A percentile compares a stretch with the other conserved stretches of the same genome.
Evolutionary conservation across 192 early-diverging fungal genomes (phyloP).

Genomic region (Backusella psychrophila): DNA sequence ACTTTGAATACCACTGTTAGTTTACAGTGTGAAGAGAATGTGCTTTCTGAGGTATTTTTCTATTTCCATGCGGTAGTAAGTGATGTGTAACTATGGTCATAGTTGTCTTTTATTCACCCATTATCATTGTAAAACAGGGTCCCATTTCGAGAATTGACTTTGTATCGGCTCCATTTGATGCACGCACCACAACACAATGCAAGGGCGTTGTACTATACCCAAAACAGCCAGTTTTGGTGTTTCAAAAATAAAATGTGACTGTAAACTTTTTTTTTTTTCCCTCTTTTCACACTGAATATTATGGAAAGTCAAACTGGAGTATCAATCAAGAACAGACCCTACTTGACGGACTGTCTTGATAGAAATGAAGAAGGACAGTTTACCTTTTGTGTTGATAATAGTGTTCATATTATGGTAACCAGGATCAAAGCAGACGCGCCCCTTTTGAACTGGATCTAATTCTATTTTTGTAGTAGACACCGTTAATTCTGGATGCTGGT

Average conservation of each 20-base stretch:
- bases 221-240: background rate
- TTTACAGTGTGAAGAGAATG: background rate
- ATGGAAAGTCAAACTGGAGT: background rate
- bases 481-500: background rate
- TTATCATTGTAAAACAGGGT: background rate
- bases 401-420: conserved; percentile 11
- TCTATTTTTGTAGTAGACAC: conserved; percentile 1
- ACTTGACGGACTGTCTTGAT: background rate
- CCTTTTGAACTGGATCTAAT: background rate
- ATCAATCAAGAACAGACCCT: background rate
- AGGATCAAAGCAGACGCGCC: background rate
- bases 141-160: background rate
- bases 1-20: background rate
- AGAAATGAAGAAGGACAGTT: background rate
- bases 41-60: background rate
- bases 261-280: background rate
- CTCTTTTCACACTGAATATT: background rate
- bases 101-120: too few relatives aligned
- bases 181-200: background rate
- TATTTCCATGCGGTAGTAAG: background rate
- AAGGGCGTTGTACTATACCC: background rate
- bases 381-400: background rate
- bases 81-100: background rate
- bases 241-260: conserved; percentile 7
- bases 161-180: background rate